These are phyloP conservation scores for Naganishia vaughanmartiniae DNA, from an alignment of 768 basidiomycete species.

Conservation along the genomic window DNA sequence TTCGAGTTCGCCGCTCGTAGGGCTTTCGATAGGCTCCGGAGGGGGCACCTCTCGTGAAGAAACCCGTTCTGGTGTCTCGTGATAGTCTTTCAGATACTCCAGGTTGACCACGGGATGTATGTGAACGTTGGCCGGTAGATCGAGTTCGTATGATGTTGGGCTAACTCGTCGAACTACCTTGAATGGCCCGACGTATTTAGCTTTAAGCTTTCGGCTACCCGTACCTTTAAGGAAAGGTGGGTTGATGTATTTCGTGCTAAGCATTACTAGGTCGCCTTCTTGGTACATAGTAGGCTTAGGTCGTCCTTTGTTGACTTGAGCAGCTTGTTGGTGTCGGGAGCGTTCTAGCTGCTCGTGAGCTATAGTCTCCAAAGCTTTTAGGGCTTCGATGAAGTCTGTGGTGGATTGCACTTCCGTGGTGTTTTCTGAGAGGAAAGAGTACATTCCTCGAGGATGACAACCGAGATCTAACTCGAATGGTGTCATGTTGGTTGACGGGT, in stretches of 20 bases:
- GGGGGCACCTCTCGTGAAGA: background rate
- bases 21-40: background rate
- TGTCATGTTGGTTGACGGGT: too few species aligned
- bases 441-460: conserved; percentile 3
- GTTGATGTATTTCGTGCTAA: conserved; percentile 2
- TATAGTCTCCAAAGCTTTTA: background rate
- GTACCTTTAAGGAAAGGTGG: conserved; percentile 11
- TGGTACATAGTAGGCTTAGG: background rate
- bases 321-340: background rate
- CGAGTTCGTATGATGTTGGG: background rate
- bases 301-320: background rate
- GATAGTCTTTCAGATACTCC: conserved; percentile 12
- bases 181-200: conserved; percentile 11
- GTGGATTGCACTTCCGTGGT: background rate
- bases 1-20: background rate
- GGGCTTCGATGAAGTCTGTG: conserved; percentile 11
- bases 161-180: background rate
- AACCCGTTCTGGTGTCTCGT: background rate
- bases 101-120: conserved; percentile 7
- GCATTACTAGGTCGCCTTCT: conserved; percentile 6
- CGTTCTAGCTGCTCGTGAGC: background rate
- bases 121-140: background rate
- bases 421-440: background rate
- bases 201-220: background rate
- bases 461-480: conserved; percentile 14